Base-by-base conservation (phyloP, 1,139 yeast species). In the Sugiyamaella sp. region DNA sequence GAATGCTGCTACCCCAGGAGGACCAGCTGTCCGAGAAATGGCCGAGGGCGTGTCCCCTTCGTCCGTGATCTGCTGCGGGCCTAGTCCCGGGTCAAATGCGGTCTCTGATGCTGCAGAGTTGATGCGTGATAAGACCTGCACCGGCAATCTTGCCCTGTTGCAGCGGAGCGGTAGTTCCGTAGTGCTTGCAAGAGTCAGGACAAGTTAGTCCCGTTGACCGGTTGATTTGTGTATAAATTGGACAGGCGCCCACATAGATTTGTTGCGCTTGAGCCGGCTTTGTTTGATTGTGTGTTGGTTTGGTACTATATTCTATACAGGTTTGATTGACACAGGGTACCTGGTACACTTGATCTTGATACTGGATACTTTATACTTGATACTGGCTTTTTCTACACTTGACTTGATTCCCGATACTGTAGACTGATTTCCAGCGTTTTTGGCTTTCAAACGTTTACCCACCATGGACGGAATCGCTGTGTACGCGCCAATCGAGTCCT, bases 391-490 rank as follows among this genome's bases (percentile, higher is more conserved):
- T 6, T 29, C 14, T 29, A 14, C 5, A 6, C 10, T 25, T 25
- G 29, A 25, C 10, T 10, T 25, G 29, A 25, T 5, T 25, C 9
- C 5, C 10, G n/a, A n/a, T n/a, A n/a, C n/a, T n/a, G n/a, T n/a
- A n/a, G n/a, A n/a, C n/a, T n/a, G n/a, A 25, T 25, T 25, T 25
- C 10, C 9, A 25, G 29, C 9, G 29, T 10, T 24, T 24, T 24
- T n/a, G n/a, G n/a, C 29, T 24, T 10, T 24, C 29, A 10, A 24
- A 10, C 29, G 9, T 10, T 24, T 24, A 10, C 29, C 10, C 22
- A 24, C 3, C 10, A 44, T 50, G 47, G 39, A 50, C 14, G 55
- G 55, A 39, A 47, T 54, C 21, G 49, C 51, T 27, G 35, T 54
- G 2, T 48, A 45, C 21, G 55, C 51, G 8, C 44, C 47, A 19